phyloP scores from a whole-genome alignment of 139 green algal genomes.

The Microglena sp. region DNA sequence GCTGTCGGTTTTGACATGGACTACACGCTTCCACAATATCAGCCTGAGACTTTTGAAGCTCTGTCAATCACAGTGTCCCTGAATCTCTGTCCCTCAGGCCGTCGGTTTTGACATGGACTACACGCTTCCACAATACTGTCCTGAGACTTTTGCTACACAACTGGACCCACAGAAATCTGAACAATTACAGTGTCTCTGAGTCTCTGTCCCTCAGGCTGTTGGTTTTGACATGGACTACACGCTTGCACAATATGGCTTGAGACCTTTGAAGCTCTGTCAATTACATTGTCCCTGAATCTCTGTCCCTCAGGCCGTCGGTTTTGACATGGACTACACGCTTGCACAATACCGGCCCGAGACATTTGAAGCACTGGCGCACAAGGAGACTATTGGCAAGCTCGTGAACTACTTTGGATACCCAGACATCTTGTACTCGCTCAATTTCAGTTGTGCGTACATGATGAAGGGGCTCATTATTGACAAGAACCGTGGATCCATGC shows the following conservation, averaged over 20 bases:
- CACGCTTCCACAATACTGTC: constrained; percentile 77
- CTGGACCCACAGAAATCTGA: no score
- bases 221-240: neutral
- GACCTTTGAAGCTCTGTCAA: no score
- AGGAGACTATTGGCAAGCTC: constrained; percentile 76
- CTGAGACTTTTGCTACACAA: no score
- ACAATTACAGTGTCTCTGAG: no score
- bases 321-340: constrained; percentile 97
- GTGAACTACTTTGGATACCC: constrained; percentile 71
- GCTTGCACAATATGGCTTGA: neutral
- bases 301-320: constrained; percentile 64
- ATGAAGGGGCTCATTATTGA: constrained; percentile 87
- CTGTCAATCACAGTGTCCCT: no score
- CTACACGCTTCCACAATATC: constrained; percentile 85
- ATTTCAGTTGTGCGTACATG: constrained; percentile 92
- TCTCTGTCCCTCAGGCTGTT: constrained; percentile 7
- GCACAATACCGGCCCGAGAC: constrained; percentile 83
- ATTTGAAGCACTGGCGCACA: constrained; percentile 84
- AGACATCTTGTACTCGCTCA: constrained; percentile 27
- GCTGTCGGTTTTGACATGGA: constrained; percentile 96
- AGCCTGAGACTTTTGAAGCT: constrained; percentile 81
- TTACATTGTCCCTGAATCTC: neutral
- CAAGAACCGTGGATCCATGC: constrained; percentile 54
- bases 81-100: constrained; percentile 28
- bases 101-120: constrained; percentile 98